Percentiles rank a stretch among this genome's conserved stretches.
phyloP scores from a whole-genome alignment of 768 basidiomycete genomes.

The Calocybe indica region DNA sequence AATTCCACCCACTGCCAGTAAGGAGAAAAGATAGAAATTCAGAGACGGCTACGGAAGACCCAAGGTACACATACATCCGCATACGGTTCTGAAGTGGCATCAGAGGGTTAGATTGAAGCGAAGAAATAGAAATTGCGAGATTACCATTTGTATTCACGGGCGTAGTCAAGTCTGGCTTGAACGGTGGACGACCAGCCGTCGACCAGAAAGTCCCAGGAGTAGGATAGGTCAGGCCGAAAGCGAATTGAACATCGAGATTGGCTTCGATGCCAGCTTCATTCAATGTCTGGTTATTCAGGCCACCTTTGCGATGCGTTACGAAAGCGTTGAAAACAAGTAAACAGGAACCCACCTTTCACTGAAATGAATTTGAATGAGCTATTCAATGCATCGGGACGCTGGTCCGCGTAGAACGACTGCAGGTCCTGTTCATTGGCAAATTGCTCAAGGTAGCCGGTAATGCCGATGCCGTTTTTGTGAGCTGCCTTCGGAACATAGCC shows the following conservation, averaged over 20 bases:
- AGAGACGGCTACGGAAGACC: too few relatives aligned
- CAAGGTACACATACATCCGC: background rate
- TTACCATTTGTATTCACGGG: conserved; percentile 29
- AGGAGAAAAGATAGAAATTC: background rate
- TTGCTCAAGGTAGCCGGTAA: conserved; percentile 49
- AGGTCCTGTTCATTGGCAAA: conserved; percentile 49
- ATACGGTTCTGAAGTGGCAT: conserved; percentile 18
- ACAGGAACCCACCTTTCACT: conserved; percentile 38
- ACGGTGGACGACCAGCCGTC: conserved; percentile 56
- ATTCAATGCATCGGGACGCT: conserved; percentile 40
- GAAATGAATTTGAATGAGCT: conserved; percentile 49
- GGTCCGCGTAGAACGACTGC: conserved; percentile 41
- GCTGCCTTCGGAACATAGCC: conserved; percentile 27
- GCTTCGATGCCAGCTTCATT: conserved; percentile 52
- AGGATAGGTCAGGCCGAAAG: conserved; percentile 54
- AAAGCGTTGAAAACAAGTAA: background rate
- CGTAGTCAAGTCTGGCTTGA: conserved; percentile 37
- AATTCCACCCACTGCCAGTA: conserved; percentile 51
- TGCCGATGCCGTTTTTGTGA: conserved; percentile 39
- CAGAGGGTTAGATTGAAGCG: conserved; percentile 5
- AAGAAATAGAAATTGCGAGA: conserved; percentile 12
- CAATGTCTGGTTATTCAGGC: conserved; percentile 47
- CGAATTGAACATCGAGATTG: conserved; percentile 57
- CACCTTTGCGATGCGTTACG: conserved; percentile 32
- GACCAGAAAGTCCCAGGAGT: conserved; percentile 54